A percentile compares a stretch with the other conserved stretches of the same genome.
Conservation (phyloP, 2,329 filamentous ascomycete genomes). For the Pseudogymnoascus sp. region DNA sequence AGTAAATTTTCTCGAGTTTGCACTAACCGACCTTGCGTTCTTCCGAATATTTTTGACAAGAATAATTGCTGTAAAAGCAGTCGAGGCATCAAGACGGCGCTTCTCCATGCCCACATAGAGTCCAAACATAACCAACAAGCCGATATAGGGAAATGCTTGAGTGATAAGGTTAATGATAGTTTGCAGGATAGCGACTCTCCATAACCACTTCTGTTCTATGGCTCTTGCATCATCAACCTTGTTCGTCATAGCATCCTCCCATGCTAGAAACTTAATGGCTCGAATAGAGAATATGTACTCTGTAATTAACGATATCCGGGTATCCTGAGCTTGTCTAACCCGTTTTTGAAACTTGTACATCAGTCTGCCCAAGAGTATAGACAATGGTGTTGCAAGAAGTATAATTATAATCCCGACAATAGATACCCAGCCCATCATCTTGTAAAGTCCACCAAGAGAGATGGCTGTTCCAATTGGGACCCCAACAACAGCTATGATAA, state of each 20-base stretch:
- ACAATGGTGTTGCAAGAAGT: constrained; percentile 42
- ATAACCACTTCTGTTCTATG: constrained; percentile 48
- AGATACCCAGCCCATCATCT: constrained; percentile 49
- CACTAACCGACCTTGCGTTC: too few species aligned
- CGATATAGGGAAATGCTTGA: constrained; percentile 46
- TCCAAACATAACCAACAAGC: constrained; percentile 48
- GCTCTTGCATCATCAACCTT: constrained; percentile 44
- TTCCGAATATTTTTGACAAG: constrained; percentile 47
- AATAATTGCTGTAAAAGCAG: constrained; percentile 51
- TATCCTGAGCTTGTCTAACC: constrained; percentile 50
- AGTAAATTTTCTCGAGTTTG: too few species aligned
- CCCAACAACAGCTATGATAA: constrained; percentile 41
- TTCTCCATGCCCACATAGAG: constrained; percentile 44
- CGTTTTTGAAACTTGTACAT: constrained; percentile 46
- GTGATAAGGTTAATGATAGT: constrained; percentile 40
- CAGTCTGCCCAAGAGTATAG: constrained; percentile 41
- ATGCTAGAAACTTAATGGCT: constrained; percentile 55
- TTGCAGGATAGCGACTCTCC: constrained; percentile 43
- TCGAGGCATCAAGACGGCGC: constrained; percentile 45
- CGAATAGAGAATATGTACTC: constrained; percentile 53
- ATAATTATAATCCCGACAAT: constrained; percentile 46
- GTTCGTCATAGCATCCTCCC: constrained; percentile 48
- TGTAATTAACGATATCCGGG: constrained; percentile 49
- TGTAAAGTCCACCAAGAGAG: constrained; percentile 46
- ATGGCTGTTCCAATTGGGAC: constrained; percentile 42